Conservation (phyloP, 2,329 filamentous ascomycete genomes). For the Neonectria faginata region DNA sequence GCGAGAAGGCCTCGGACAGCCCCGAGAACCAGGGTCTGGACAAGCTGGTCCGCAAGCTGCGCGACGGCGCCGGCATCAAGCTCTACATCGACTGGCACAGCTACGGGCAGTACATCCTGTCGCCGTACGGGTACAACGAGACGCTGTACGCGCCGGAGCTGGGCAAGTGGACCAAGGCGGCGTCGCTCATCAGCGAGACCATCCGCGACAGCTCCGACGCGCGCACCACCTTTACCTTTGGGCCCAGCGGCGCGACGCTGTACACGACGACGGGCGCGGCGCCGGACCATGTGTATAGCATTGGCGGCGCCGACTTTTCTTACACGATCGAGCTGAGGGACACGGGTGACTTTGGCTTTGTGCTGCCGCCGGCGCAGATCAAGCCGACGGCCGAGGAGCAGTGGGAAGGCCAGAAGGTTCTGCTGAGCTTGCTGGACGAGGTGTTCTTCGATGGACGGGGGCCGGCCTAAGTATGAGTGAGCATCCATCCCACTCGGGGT, state of each 20-base stretch:
- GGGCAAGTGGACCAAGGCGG: slow-evolving; percentile 54
- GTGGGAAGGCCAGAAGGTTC: slow-evolving; percentile 52
- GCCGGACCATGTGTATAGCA: slow-evolving; percentile 46
- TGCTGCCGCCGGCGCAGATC: slow-evolving; percentile 54
- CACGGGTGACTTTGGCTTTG: slow-evolving; percentile 51
- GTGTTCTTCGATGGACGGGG: slow-evolving; percentile 51
- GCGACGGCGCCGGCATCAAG: slow-evolving; percentile 52
- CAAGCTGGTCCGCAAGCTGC: slow-evolving; percentile 47
- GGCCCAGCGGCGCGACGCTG: slow-evolving; percentile 53
- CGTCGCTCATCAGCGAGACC: slow-evolving; percentile 43
- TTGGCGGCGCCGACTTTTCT: slow-evolving; percentile 49
- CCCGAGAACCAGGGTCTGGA: slow-evolving; percentile 61
- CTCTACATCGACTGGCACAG: slow-evolving; percentile 63
- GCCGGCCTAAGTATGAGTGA: slow-evolving; percentile 8
- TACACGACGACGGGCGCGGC: slow-evolving; percentile 52
- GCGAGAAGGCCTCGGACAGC: slow-evolving; percentile 54
- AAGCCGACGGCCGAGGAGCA: slow-evolving; percentile 52
- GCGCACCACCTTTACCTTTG: slow-evolving; percentile 51
- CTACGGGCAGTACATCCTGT: slow-evolving; percentile 59
- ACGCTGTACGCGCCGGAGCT: slow-evolving; percentile 53
- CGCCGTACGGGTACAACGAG: slow-evolving; percentile 60
- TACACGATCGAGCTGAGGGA: slow-evolving; percentile 55
- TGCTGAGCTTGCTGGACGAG: slow-evolving; percentile 49
- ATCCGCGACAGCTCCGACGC: slow-evolving; percentile 50
- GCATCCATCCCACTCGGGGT: not conserved